A percentile compares a stretch with the other conserved stretches of the same genome.
Evolutionary conservation across 1,284 basidiomycete genomes (phyloP).

Genomic region (Chalciporus sp.): DNA sequence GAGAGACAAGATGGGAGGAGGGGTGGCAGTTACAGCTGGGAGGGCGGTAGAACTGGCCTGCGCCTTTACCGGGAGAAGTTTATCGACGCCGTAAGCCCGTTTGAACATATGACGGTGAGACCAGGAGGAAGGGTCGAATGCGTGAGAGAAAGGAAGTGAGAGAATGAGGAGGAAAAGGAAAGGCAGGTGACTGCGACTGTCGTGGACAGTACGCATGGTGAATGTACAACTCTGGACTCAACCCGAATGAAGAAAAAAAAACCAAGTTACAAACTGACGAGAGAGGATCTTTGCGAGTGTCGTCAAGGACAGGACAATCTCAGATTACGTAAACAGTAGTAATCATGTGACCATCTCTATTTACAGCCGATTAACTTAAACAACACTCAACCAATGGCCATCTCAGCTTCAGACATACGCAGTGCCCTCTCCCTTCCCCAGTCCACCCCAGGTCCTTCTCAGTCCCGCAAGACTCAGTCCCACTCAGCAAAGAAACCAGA

Average conservation of each 20-base stretch:
- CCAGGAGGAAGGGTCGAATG: neutral
- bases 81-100: conserved; percentile 1
- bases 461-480: conserved; percentile 13
- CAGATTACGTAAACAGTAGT: conserved; percentile 10
- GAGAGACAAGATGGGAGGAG: neutral
- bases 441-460: conserved; percentile 15
- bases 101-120: conserved; percentile 7
- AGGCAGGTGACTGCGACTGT: conserved; percentile 1
- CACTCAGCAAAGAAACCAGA: conserved; percentile 67
- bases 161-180: conserved; percentile 1
- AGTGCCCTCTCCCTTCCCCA: conserved; percentile 72
- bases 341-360: neutral
- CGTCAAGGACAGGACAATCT: neutral
- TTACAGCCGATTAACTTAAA: no score
- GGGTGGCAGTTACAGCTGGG: neutral
- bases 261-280: neutral
- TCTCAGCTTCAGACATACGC: conserved; percentile 79
- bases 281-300: neutral
- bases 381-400: conserved; percentile 47
- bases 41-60: neutral
- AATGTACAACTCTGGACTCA: no score
- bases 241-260: no score
- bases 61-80: neutral
- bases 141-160: neutral
- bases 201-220: neutral